phyloP scores from a whole-genome alignment of 23 red algal species.

The Gracilaria domingensis region DNA sequence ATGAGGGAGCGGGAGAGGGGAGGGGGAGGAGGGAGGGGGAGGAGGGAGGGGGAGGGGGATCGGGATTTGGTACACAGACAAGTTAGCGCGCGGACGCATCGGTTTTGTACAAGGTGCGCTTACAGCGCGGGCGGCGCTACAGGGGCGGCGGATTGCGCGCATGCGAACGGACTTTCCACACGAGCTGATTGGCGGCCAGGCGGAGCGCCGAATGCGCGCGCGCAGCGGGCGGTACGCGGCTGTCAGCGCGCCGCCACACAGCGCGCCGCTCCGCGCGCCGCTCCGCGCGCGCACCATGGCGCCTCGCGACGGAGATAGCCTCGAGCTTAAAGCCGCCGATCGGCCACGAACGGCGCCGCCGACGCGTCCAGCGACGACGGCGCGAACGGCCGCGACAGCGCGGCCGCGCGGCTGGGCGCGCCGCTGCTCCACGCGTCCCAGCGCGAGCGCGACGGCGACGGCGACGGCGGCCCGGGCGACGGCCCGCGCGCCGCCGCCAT shows the following conservation, averaged over 20 bases:
- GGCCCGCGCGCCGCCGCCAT: not conserved
- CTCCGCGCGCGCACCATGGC: too few species aligned
- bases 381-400: not conserved
- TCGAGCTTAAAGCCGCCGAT: not conserved
- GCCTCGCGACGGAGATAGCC: not conserved
- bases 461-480: not conserved
- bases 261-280: too few species aligned
- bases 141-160: not conserved
- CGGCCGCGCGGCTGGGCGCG: not conserved
- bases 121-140: not conserved
- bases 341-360: not conserved
- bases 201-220: too few species aligned
- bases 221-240: not conserved
- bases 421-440: conserved; percentile 8
- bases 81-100: not conserved
- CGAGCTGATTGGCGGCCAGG: conserved; percentile 25
- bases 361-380: not conserved
- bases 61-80: not conserved
- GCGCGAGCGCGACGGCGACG: not conserved
- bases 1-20: not conserved
- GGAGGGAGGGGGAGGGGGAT: not conserved
- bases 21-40: not conserved
- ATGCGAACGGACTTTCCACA: conserved; percentile 3
- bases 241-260: conserved; percentile 2
- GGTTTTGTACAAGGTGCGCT: not conserved